Evolutionary conservation across 306 rosid species (phyloP).

Genomic region (Vigna reflexopilosa): DNA sequence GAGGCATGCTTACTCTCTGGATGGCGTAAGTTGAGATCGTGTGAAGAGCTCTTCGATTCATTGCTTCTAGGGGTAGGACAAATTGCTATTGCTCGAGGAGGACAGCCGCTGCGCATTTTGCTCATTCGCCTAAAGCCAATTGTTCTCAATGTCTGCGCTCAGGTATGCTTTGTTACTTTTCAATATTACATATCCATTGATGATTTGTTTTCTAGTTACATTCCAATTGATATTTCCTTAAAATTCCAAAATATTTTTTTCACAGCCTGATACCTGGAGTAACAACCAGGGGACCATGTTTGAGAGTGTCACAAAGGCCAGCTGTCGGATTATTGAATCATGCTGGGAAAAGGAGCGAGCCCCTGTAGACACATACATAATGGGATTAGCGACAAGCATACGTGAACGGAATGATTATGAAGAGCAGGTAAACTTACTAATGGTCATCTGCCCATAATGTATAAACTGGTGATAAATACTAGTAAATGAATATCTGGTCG

Average conservation of each 20-base stretch:
- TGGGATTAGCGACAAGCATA: constrained; percentile 96
- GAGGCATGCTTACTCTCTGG: constrained; percentile 95
- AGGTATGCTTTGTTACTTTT: constrained; percentile 59
- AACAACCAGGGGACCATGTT: constrained; percentile 86
- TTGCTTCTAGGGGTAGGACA: constrained; percentile 84
- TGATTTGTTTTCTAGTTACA: constrained; percentile 26
- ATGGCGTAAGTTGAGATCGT: constrained; percentile 86
- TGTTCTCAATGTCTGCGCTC: constrained; percentile 86
- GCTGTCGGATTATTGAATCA: constrained; percentile 86
- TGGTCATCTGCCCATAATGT: constrained; percentile 26
- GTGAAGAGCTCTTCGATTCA: constrained; percentile 90
- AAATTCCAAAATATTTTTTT: constrained; percentile 39
- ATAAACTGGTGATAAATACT: constrained; percentile 20
- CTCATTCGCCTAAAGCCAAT: constrained; percentile 96
- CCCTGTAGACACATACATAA: constrained; percentile 93
- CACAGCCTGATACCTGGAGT: constrained; percentile 90
- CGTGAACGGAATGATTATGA: constrained; percentile 92
- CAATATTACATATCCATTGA: constrained; percentile 13
- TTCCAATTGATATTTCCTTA: constrained; percentile 18
- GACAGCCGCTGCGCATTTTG: constrained; percentile 91
- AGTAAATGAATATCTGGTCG: constrained; percentile 14
- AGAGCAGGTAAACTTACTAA: constrained; percentile 70
- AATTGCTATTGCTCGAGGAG: constrained; percentile 84
- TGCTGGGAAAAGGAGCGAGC: constrained; percentile 98
- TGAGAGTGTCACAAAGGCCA: constrained; percentile 85